Percentiles rank a stretch among this genome's conserved stretches.
Conservation (phyloP, 176 grass and related monocot genomes). For the Miscanthus lutarioriparius region DNA sequence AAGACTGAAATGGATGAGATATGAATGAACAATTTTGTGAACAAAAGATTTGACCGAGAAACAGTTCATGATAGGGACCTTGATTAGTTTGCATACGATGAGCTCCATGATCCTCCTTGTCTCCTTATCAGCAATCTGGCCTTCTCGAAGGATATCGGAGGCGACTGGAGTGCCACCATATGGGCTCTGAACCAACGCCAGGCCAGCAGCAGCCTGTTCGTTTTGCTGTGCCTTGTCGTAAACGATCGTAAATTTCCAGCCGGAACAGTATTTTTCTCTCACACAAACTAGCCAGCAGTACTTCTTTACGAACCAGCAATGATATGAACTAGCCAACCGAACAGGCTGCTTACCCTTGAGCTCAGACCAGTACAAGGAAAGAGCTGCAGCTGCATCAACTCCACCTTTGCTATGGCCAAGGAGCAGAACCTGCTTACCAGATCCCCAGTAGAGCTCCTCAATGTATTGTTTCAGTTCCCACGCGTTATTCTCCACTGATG, state of each 20-base stretch:
- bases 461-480: conserved; percentile 87
- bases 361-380: conserved; percentile 83
- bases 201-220: conserved; percentile 71
- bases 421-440: conserved; percentile 78
- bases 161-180: conserved; percentile 79
- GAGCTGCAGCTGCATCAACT: conserved; percentile 75
- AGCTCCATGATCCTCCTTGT: conserved; percentile 78
- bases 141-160: conserved; percentile 85
- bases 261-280: no score
- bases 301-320: no score
- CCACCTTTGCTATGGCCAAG: conserved; percentile 93
- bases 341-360: conserved; percentile 83
- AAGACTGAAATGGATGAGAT: background rate
- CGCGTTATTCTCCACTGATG: conserved; percentile 78
- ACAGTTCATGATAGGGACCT: conserved; percentile 43
- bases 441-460: conserved; percentile 87
- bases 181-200: conserved; percentile 86
- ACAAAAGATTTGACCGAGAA: background rate
- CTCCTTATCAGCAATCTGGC: conserved; percentile 78
- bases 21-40: background rate
- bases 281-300: no score
- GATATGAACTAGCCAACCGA: no score
- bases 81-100: conserved; percentile 83
- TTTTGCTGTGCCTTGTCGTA: no score
- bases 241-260: no score